Percentiles rank a stretch among this genome's conserved stretches.
Evolutionary conservation across 2,329 filamentous ascomycete genomes (phyloP).

Genomic region (Penicillium sp.): DNA sequence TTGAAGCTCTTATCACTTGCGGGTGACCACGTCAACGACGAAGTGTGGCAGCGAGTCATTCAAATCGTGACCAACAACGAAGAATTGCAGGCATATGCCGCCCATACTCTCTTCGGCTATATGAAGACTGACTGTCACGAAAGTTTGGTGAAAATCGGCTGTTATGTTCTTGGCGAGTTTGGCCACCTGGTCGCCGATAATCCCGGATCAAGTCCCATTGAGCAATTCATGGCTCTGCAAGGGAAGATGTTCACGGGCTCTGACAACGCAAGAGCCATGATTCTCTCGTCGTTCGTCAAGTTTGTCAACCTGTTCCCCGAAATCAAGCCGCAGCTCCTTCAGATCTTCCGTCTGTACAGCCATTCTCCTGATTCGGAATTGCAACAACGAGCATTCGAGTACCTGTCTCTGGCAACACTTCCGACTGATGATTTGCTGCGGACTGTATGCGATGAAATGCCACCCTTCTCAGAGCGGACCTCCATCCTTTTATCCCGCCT

Average conservation of each 20-base stretch:
- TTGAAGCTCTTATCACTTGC: constrained; percentile 92
- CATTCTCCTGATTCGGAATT: constrained; percentile 93
- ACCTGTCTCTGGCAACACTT: constrained; percentile 78
- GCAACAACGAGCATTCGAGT: constrained; percentile 95
- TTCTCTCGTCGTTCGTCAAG: constrained; percentile 93
- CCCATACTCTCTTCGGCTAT: constrained; percentile 88
- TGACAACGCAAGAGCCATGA: constrained; percentile 85
- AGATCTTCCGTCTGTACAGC: constrained; percentile 88
- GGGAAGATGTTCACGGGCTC: constrained; percentile 86
- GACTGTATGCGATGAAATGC: constrained; percentile 98
- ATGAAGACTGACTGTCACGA: constrained; percentile 94
- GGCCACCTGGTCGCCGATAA: constrained; percentile 94
- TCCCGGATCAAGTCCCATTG: constrained; percentile 88
- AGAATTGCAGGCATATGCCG: constrained; percentile 93
- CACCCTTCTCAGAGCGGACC: constrained; percentile 90
- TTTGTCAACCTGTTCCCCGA: constrained; percentile 98
- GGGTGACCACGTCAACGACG: constrained; percentile 96
- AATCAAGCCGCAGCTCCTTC: constrained; percentile 91
- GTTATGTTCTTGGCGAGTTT: constrained; percentile 94
- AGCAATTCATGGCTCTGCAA: constrained; percentile 92
- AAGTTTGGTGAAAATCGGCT: constrained; percentile 95
- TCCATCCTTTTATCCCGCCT: constrained; percentile 88
- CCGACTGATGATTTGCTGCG: constrained; percentile 87
- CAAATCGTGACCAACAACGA: constrained; percentile 99
- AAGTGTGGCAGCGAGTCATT: constrained; percentile 98